Evolutionary conservation across 2,329 filamentous ascomycete genomes (phyloP), one percentile per base, ranked within the genome.

Genomic region (Arthrinium phaeospermum): DNA sequence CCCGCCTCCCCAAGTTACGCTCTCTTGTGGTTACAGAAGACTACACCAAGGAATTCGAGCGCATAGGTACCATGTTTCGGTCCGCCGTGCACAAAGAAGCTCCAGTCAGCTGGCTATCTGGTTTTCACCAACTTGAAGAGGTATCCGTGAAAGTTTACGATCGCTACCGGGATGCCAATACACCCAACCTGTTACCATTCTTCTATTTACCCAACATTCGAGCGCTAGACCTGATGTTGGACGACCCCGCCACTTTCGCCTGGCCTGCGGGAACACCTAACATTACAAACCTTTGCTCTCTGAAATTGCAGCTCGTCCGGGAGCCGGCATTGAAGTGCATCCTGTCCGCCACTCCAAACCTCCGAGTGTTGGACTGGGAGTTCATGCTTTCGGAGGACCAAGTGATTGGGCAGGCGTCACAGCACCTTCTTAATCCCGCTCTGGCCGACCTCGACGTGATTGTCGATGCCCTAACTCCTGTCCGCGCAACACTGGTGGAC

Each of bases 211-310:
- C 53, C 16, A 10, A 4, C 12, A 61, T 61, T 4, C 24, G 30
- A 61, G 1, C 53, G 12, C 53, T 61, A 1, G 24, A 61, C 8
- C 24, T 61, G 53, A 1, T 8, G 3, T 61, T 30, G 53, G 53
- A 61, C 6, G 30, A 27, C 24, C 53, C 24, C 3, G 53, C 30
- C 53, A 30, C 4, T 3, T 61, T 61, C 24, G 24, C 22, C 27
- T 61, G 53, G 53, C 53, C 53, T 34, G 53, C 24, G 30, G 53
- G 69, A 34, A 30, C 69, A 67, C 16, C 61, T 44, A 24, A 70
- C 53, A 4, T 61, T 14, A 30, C 16, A 16, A 61, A 61, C 24
- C 53, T 61, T 24, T 2, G 24, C 53, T 37, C 61, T 1, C 34
- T 67, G 14, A 71, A 71, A 67, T 6, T 44, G 47, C n/a, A 27